Evolutionary conservation across 257 asterid genomes (phyloP).

Genomic region (Cinchona pubescens): DNA sequence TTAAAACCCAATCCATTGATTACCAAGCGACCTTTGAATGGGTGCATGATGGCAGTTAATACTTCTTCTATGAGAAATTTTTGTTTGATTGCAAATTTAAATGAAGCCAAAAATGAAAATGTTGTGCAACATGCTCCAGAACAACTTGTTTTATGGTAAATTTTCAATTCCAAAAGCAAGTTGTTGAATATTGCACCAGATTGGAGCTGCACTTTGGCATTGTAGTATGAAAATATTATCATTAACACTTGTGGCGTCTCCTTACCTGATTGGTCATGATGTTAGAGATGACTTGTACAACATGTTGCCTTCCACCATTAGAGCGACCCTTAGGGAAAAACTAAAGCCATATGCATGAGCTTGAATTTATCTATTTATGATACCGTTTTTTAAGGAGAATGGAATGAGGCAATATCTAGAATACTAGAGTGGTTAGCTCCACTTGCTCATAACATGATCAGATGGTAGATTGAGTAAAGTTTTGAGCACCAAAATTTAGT

Average conservation of each 20-base stretch:
- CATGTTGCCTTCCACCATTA: conserved; percentile 73
- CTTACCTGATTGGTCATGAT: conserved; percentile 83
- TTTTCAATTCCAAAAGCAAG: conserved; percentile 36
- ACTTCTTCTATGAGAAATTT: conserved; percentile 20
- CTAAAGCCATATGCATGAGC: conserved; percentile 66
- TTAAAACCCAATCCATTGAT: conserved; percentile 29
- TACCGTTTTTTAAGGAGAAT: conserved; percentile 58
- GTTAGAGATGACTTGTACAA: conserved; percentile 77
- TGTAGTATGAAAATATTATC: conserved; percentile 75
- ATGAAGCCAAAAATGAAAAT: conserved; percentile 15
- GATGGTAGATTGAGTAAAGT: conserved; percentile 90
- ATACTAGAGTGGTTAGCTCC: conserved; percentile 85
- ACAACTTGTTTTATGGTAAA: conserved; percentile 31
- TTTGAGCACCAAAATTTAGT: conserved; percentile 73
- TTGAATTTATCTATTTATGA: conserved; percentile 53
- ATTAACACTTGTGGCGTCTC: conserved; percentile 66
- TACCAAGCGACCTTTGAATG: conserved; percentile 38
- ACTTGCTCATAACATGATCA: conserved; percentile 82
- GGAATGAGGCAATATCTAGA: conserved; percentile 67
- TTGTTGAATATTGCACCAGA: conserved; percentile 60
- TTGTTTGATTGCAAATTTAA: conserved; percentile 21
- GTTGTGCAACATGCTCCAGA: conserved; percentile 20
- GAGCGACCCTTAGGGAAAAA: conserved; percentile 62
- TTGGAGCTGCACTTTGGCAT: conserved; percentile 75
- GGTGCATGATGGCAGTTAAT: conserved; percentile 34